phyloP scores from a whole-genome alignment of 2,329 filamentous ascomycete genomes.

The Akanthomyces lecanii region DNA sequence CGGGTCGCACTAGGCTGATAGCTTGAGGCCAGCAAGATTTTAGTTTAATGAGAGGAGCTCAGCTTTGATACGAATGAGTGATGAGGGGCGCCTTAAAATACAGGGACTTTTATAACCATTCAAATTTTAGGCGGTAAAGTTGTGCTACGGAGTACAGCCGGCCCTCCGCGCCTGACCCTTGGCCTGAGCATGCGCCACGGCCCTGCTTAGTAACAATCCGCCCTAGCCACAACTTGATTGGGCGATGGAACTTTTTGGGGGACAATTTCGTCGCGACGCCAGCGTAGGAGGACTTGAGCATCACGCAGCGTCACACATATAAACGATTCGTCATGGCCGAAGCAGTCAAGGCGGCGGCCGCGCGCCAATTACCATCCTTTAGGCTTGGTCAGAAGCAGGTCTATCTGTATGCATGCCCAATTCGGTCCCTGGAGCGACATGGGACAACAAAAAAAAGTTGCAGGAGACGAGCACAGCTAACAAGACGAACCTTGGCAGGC shows the following conservation, averaged over 20 bases:
- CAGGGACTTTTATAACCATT: no score
- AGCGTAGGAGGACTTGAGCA: not conserved
- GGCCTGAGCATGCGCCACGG: not conserved
- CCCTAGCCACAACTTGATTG: conserved; percentile 6
- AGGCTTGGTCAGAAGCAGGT: conserved; percentile 51
- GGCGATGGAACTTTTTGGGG: not conserved
- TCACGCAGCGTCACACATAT: not conserved
- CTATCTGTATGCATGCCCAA: conserved; percentile 44
- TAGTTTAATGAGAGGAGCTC: not conserved
- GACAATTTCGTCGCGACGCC: conserved; percentile 10
- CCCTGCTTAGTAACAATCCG: not conserved
- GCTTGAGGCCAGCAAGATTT: conserved; percentile 1
- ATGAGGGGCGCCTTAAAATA: not conserved
- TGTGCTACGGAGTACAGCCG: not conserved
- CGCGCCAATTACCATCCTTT: conserved; percentile 40
- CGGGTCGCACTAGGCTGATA: conserved; percentile 15
- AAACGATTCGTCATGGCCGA: conserved; percentile 34
- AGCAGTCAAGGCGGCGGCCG: conserved; percentile 32
- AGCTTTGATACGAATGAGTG: not conserved
- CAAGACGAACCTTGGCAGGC: conserved; percentile 48
- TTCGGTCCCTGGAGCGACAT: no score
- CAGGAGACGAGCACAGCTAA: not conserved
- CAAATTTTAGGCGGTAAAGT: not conserved
- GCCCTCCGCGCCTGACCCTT: not conserved
- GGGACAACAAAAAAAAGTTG: not conserved